Percentiles rank a stretch among this genome's conserved stretches.
phyloP scores from a whole-genome alignment of 306 rosid genomes.

The Myrica gale region DNA sequence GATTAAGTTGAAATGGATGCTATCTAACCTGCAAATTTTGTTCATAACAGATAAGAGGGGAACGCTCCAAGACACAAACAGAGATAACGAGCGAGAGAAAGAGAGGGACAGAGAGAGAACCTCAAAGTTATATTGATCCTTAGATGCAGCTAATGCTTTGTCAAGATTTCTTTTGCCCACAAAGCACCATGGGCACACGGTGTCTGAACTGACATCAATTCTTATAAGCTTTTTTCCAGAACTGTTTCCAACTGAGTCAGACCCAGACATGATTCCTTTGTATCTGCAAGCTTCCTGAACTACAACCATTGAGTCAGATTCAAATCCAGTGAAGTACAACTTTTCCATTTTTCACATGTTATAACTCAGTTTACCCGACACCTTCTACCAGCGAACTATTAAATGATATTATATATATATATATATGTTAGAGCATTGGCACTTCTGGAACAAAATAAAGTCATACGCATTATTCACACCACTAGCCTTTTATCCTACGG shows the following conservation, averaged over 20 bases:
- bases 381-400: not conserved
- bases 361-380: constrained; percentile 3
- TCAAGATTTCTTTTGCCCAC: constrained; percentile 85
- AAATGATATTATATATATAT: not conserved
- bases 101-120: constrained; percentile 32
- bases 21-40: constrained; percentile 57
- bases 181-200: constrained; percentile 92
- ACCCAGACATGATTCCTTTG: constrained; percentile 61
- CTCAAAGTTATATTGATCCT: constrained; percentile 69
- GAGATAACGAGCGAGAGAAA: not conserved
- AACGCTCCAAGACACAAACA: not conserved
- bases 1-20: constrained; percentile 84
- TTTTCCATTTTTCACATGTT: not conserved
- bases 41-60: constrained; percentile 9
- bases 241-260: constrained; percentile 35
- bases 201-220: constrained; percentile 72
- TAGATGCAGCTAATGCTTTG: constrained; percentile 63
- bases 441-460: not conserved
- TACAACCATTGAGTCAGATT: constrained; percentile 19
- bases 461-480: not conserved
- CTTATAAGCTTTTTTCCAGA: constrained; percentile 54
- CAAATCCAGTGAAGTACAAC: not conserved
- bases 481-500: not conserved
- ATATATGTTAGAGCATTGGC: not conserved
- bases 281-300: constrained; percentile 36